A percentile compares a stretch with the other conserved stretches of the same genome.
These are phyloP conservation scores for Wickerhamiella domercqiae DNA, from an alignment of 805 yeast genomes.

Conservation along the genomic window DNA sequence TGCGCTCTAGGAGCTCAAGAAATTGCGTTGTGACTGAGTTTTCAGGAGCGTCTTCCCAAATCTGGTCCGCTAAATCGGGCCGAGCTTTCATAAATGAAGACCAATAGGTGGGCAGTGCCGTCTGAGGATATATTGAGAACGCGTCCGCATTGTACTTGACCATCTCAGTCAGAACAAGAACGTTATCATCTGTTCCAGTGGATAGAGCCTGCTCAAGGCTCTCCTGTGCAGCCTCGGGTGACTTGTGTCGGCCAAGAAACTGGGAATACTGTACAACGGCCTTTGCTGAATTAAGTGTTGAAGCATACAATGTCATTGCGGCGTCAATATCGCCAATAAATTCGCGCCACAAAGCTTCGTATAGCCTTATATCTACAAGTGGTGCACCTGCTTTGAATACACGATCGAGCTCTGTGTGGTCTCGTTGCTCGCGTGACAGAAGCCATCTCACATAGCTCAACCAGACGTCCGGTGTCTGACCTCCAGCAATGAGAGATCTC, in stretches of 20 bases:
- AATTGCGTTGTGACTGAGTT: conserved; percentile 7
- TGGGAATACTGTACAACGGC: conserved; percentile 3
- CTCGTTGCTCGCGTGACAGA: conserved; percentile 17
- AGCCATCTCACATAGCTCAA: conserved; percentile 44
- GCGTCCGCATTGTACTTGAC: conserved; percentile 4
- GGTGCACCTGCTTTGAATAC: too few species aligned
- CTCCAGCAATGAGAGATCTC: conserved; percentile 42
- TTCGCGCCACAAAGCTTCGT: conserved; percentile 22
- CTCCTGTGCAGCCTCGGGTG: background rate
- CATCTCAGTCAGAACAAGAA: conserved; percentile 6
- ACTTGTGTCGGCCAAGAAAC: conserved; percentile 4
- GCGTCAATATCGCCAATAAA: conserved; percentile 12
- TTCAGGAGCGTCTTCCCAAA: conserved; percentile 9
- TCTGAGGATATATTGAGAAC: conserved; percentile 1
- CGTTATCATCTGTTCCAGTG: background rate
- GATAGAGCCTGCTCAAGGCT: background rate
- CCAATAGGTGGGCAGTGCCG: conserved; percentile 6
- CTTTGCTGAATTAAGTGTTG: background rate
- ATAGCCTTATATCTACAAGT: conserved; percentile 7
- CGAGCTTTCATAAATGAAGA: conserved; percentile 4
- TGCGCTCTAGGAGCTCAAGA: conserved; percentile 8
- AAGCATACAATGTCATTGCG: conserved; percentile 17
- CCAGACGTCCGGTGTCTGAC: conserved; percentile 52
- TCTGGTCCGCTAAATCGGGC: conserved; percentile 10
- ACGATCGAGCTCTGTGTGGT: too few species aligned